phyloP scores from a whole-genome alignment of 2,329 filamentous ascomycete species.

The Fusarium verrucosum region DNA sequence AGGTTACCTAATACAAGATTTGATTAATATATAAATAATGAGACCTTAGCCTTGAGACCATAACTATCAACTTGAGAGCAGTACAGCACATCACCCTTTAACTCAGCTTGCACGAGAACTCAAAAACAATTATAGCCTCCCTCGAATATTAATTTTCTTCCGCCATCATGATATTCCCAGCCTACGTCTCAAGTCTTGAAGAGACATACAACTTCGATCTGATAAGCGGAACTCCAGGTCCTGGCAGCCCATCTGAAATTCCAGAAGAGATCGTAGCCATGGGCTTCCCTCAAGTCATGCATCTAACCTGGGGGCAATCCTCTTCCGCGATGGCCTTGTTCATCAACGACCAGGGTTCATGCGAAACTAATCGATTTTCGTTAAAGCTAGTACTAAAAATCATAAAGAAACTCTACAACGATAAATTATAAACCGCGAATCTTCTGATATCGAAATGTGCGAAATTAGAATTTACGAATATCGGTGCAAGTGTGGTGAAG shows the following conservation, averaged over 20 bases:
- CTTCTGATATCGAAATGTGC: not conserved
- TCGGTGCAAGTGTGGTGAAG: not conserved
- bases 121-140: no score
- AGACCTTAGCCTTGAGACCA: not conserved
- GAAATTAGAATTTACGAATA: not conserved
- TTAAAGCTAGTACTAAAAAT: no score
- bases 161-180: constrained; percentile 21
- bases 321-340: constrained; percentile 14
- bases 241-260: not conserved
- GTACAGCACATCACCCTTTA: not conserved
- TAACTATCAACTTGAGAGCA: not conserved
- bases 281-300: constrained; percentile 28
- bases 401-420: not conserved
- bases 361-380: no score
- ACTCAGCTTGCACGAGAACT: no score
- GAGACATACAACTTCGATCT: not conserved
- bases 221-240: not conserved
- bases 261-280: constrained; percentile 18
- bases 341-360: constrained; percentile 1
- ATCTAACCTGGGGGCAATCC: constrained; percentile 26
- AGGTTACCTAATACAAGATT: fast-evolving
- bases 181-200: constrained; percentile 11
- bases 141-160: no score
- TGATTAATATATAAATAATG: not conserved
- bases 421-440: not conserved